phyloP scores from a whole-genome alignment of 2,329 filamentous ascomycete genomes.

The Neopestalotiopsis sp. region DNA sequence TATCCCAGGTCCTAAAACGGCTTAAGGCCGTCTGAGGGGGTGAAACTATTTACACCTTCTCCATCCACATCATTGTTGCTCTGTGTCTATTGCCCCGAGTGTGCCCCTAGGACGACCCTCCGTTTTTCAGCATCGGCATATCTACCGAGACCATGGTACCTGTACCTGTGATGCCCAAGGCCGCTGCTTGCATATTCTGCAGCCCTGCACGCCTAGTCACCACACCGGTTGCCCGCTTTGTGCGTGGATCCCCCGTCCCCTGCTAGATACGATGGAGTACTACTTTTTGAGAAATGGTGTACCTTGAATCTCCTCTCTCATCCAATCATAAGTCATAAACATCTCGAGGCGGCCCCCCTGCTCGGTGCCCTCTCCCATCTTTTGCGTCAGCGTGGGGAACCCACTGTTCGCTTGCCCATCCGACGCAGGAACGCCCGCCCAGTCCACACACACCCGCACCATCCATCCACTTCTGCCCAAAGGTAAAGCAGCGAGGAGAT shows the following conservation, averaged over 20 bases:
- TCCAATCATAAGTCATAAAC: slow-evolving; percentile 62
- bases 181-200: slow-evolving; percentile 28
- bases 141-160: slow-evolving; percentile 18
- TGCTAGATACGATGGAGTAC: slow-evolving; percentile 45
- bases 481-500: slow-evolving; percentile 47
- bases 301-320: slow-evolving; percentile 37
- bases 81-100: slow-evolving; percentile 32
- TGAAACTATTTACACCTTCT: slow-evolving; percentile 31
- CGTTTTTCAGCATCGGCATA: background rate
- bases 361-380: slow-evolving; percentile 20
- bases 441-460: slow-evolving; percentile 26
- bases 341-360: slow-evolving; percentile 46
- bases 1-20: slow-evolving; percentile 40
- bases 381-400: slow-evolving; percentile 33
- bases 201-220: slow-evolving; percentile 26
- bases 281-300: slow-evolving; percentile 42
- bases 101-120: slow-evolving; percentile 33
- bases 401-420: slow-evolving; percentile 16
- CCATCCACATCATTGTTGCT: slow-evolving; percentile 9
- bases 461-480: slow-evolving; percentile 2
- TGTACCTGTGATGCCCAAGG: slow-evolving; percentile 19
- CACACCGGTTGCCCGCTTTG: slow-evolving; percentile 34
- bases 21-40: slow-evolving; percentile 34
- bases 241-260: slow-evolving; percentile 26
- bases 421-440: slow-evolving; percentile 37